Evolutionary conservation across 805 yeast genomes (phyloP), one percentile per base, ranked within the genome.

Genomic region (Myxozyma neotropica): DNA sequence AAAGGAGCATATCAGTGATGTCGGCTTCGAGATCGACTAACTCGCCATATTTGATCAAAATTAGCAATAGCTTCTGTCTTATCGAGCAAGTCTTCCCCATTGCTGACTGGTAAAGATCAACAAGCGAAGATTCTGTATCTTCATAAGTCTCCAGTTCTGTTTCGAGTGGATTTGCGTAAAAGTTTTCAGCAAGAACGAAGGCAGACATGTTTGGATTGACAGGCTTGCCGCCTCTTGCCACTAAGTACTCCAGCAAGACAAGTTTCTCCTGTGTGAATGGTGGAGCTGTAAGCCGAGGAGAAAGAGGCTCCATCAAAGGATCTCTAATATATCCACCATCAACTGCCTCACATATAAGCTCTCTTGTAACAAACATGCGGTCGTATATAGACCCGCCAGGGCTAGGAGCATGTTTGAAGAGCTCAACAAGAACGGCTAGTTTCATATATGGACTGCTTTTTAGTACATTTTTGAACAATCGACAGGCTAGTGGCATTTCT

Each of bases 211-310:
- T 29, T 4, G 63, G 60, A 33, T 59, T 52, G 21, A 44, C 53
- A 10, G 59, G 63, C 4, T 44, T 27, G 6, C 46, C 56, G 17
- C 54, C 54, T 7, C 59, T 47, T 8, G 36, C 50, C 21, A 51
- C 38, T 17, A 55, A 44, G 24, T 55, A 59, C 51, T 59, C 57
- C 44, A 59, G 36, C 27, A 59, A 35, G n/a, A 19, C 47, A 21
- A 55, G 33, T 43, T 55, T 55, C 26, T 46, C 51, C 10, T 21
- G 33, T 2, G 57, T 55, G 43, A 29, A 56, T 15, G 59, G 59
- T 21, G 59, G 52, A 5, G 54, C 61, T 4, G 61, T 39, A 19
- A 57, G 47, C 13, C 52, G 44, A 15, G 21, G 44, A 3, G 42
- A 35, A 6, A 33, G 31, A n/a, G 48, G 55, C 40, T 47, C 51